Percentiles rank a stretch among this genome's conserved stretches.
These are phyloP conservation scores for Castanospermum australe DNA, from an alignment of 306 rosid species.

Conservation along the genomic window DNA sequence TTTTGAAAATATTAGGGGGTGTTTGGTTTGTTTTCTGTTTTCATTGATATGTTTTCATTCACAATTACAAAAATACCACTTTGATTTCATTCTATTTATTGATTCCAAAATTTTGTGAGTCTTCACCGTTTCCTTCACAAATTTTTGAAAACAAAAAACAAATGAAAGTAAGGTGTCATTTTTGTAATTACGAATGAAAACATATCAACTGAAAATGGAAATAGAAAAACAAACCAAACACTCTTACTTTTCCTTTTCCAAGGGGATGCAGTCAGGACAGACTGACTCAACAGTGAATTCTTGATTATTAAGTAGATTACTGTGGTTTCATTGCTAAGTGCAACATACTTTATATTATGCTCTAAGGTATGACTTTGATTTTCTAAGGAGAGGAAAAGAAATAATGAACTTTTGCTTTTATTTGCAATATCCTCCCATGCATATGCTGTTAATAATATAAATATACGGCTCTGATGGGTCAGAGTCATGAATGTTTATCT, in stretches of 20 bases:
- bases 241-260: too few species aligned
- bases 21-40: too few species aligned
- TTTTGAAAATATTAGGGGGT: neutral
- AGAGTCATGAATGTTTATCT: neutral
- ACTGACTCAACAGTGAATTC: neutral
- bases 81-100: too few species aligned
- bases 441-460: neutral
- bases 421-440: neutral
- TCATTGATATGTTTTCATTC: neutral
- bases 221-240: too few species aligned
- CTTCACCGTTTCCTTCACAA: too few species aligned
- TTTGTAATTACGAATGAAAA: too few species aligned
- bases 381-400: neutral
- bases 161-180: too few species aligned
- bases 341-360: neutral
- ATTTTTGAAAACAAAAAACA: too few species aligned
- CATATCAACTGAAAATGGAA: too few species aligned
- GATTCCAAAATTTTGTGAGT: too few species aligned
- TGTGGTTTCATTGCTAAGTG: neutral
- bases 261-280: neutral
- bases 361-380: neutral
- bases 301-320: neutral
- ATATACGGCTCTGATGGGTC: neutral
- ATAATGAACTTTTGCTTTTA: neutral
- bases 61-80: too few species aligned